Evolutionary conservation across 768 basidiomycete species (phyloP).

Genomic region (Suillus luteus): DNA sequence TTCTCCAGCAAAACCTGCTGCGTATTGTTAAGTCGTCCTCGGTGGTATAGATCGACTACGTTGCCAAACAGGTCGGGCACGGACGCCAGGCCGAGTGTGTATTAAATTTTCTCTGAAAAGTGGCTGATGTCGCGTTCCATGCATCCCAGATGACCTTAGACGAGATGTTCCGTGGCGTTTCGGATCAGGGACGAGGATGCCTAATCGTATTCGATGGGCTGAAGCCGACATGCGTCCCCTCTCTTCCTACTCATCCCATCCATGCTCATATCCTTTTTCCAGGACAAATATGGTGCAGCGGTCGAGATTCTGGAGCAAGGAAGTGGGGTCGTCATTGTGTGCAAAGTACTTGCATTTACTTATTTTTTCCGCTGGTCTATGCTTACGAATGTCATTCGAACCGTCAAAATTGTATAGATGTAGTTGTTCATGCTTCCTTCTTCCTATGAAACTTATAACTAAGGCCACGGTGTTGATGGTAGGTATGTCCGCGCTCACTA

Average conservation of each 20-base stretch:
- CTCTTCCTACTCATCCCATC: not conserved
- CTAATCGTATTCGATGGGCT: conserved; percentile 88
- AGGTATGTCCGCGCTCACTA: not conserved
- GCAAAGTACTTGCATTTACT: conserved; percentile 53
- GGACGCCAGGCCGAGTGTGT: conserved; percentile 84
- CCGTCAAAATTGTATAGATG: conserved; percentile 44
- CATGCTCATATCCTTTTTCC: conserved; percentile 7
- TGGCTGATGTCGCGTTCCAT: conserved; percentile 40
- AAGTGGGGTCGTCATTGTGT: conserved; percentile 91
- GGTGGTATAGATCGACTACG: conserved; percentile 86
- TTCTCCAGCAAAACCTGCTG: conserved; percentile 93
- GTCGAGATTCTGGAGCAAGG: conserved; percentile 90
- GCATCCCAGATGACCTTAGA: conserved; percentile 96
- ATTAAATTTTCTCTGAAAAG: not conserved
- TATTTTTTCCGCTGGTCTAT: not conserved
- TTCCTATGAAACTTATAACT: not conserved
- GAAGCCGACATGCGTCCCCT: conserved; percentile 74
- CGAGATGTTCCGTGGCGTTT: conserved; percentile 89
- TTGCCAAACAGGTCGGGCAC: conserved; percentile 86
- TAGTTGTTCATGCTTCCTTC: not conserved
- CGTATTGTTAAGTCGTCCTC: conserved; percentile 97
- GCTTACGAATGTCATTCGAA: conserved; percentile 27
- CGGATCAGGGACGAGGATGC: conserved; percentile 94
- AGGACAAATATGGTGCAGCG: conserved; percentile 88
- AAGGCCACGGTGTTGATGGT: not conserved